Conservation (phyloP, 768 basidiomycete genomes). For the Boletales sp. region DNA sequence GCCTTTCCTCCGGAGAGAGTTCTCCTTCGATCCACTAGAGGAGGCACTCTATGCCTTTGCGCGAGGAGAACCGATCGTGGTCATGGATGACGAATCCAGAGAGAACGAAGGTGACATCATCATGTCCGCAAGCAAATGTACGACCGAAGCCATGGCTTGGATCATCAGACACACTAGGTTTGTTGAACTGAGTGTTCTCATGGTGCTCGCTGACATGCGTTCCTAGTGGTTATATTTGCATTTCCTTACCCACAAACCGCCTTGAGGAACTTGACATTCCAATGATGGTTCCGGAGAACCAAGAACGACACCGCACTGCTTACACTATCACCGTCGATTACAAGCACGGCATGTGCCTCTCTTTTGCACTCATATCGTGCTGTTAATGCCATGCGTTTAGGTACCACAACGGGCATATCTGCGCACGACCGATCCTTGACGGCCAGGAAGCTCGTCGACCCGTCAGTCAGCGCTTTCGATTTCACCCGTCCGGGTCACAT, state of each 20-base stretch:
- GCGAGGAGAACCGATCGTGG: conserved; percentile 87
- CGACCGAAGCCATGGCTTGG: conserved; percentile 99
- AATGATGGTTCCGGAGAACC: conserved; percentile 91
- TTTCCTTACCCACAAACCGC: conserved; percentile 73
- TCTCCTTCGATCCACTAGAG: conserved; percentile 77
- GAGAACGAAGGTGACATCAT: conserved; percentile 99
- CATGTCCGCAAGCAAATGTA: conserved; percentile 77
- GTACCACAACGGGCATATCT: conserved; percentile 94
- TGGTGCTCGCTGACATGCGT: conserved; percentile 8
- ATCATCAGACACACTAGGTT: conserved; percentile 96
- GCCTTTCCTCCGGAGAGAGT: conserved; percentile 30
- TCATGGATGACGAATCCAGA: conserved; percentile 93
- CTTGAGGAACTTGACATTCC: conserved; percentile 78
- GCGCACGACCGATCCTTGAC: conserved; percentile 93
- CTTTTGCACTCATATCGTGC: not conserved
- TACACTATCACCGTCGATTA: conserved; percentile 97
- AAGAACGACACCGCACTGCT: conserved; percentile 89
- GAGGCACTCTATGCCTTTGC: conserved; percentile 74
- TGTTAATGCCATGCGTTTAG: conserved; percentile 33
- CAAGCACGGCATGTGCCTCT: conserved; percentile 56
- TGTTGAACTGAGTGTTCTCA: conserved; percentile 16
- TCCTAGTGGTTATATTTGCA: conserved; percentile 88
- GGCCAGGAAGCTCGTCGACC: conserved; percentile 73
- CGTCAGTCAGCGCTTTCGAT: conserved; percentile 52
- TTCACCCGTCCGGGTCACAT: conserved; percentile 94